A percentile compares a stretch with the other conserved stretches of the same genome.
Conservation (phyloP, 2,329 filamentous ascomycete genomes). For the Whalleya microplaca region DNA sequence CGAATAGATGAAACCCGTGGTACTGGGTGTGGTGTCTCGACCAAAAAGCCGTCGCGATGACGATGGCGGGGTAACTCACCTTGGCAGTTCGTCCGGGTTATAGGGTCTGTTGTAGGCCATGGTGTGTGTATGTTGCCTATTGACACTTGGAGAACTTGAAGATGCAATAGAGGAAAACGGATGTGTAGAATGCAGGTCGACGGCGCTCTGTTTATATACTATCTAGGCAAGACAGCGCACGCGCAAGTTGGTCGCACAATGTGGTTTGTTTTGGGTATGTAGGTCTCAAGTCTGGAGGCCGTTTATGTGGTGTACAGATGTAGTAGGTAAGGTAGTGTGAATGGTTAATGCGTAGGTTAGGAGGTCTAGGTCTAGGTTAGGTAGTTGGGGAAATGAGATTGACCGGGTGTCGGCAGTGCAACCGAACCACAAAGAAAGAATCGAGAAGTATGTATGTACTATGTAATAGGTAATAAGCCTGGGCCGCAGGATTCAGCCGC, state of each 20-base stretch:
- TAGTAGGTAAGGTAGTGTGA: neutral
- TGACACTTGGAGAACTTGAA: conserved; percentile 3
- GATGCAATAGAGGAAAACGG: conserved; percentile 6
- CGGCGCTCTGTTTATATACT: conserved; percentile 12
- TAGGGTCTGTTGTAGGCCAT: conserved; percentile 96
- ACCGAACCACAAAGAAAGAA: conserved; percentile 16
- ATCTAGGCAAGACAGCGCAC: conserved; percentile 15
- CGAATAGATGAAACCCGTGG: neutral
- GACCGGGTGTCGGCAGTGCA: conserved; percentile 18
- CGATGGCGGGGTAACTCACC: conserved; percentile 60
- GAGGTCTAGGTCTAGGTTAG: too few relatives aligned
- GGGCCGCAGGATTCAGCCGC: conserved; percentile 22
- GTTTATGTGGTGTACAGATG: neutral
- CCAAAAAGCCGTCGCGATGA: conserved; percentile 9
- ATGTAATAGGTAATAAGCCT: neutral
- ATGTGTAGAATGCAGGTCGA: conserved; percentile 4
- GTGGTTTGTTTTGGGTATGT: conserved; percentile 11
- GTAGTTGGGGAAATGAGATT: conserved; percentile 4
- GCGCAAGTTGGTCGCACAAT: conserved; percentile 5
- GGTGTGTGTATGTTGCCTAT: conserved; percentile 3
- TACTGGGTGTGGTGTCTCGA: neutral
- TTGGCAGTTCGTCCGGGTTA: conserved; percentile 93
- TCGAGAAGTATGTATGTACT: neutral
- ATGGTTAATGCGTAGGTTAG: conserved; percentile 3
- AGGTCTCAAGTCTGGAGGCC: neutral